A percentile compares a stretch with the other conserved stretches of the same genome.
Evolutionary conservation across 352 stramenopile species (phyloP).

Genomic region (Pythium scleroteichum): DNA sequence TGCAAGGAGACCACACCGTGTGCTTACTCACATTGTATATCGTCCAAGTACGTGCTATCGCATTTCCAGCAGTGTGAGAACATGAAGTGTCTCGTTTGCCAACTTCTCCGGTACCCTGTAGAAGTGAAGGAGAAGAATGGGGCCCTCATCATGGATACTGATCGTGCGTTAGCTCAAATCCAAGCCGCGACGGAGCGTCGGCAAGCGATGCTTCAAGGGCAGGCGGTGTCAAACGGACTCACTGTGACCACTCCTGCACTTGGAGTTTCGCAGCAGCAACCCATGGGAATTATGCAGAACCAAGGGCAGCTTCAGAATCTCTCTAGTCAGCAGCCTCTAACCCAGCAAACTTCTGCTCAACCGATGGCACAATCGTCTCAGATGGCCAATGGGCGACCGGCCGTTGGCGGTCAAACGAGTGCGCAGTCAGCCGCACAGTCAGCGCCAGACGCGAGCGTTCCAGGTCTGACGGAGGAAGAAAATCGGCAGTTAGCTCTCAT

Average conservation of each 20-base stretch:
- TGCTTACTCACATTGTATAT: constrained; percentile 97
- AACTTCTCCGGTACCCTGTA: constrained; percentile 97
- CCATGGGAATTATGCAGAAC: no score
- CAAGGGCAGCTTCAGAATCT: neutral
- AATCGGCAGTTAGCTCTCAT: constrained; percentile 71
- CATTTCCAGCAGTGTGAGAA: constrained; percentile 99
- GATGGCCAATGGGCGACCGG: constrained; percentile 15
- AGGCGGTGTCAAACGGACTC: constrained; percentile 9
- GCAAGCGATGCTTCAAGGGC: constrained; percentile 4
- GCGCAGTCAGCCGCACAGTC: constrained; percentile 2
- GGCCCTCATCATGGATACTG: constrained; percentile 78
- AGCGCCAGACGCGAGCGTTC: constrained; percentile 20
- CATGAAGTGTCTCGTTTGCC: constrained; percentile 96
- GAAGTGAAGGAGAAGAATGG: constrained; percentile 93
- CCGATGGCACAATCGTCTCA: neutral
- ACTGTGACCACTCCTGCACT: neutral
- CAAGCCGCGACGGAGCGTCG: constrained; percentile 67
- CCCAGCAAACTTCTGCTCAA: constrained; percentile 27
- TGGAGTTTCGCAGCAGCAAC: constrained; percentile 7
- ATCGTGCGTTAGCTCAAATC: constrained; percentile 78
- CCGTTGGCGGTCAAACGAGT: neutral
- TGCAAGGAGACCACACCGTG: constrained; percentile 97
- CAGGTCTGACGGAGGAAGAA: constrained; percentile 66
- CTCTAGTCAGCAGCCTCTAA: constrained; percentile 7
- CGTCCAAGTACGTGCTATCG: constrained; percentile 98